Conservation (phyloP, 441 rosid species). For the Raphanus hybrid region DNA sequence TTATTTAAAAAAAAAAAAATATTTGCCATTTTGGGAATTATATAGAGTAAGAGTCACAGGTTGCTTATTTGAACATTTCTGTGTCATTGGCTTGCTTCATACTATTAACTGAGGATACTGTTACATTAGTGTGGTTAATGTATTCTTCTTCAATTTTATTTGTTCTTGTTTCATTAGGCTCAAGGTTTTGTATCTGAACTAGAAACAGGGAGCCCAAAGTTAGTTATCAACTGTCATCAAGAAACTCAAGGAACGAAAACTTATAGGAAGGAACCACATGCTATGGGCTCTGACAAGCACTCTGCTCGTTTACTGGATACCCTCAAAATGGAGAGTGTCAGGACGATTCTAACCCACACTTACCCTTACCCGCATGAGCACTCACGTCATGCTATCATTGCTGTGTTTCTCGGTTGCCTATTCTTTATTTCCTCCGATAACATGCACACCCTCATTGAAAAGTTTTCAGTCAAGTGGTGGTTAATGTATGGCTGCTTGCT, state of each 20-base stretch:
- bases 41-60: not conserved
- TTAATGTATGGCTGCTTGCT: conserved; percentile 97
- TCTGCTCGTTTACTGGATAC: conserved; percentile 57
- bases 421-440: conserved; percentile 97
- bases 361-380: conserved; percentile 99
- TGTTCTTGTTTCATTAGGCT: conserved; percentile 15
- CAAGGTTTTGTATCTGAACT: conserved; percentile 33
- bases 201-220: conserved; percentile 41
- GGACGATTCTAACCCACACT: conserved; percentile 85
- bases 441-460: conserved; percentile 91
- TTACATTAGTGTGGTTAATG: conserved; percentile 17
- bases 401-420: conserved; percentile 89
- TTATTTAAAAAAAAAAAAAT: no score
- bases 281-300: conserved; percentile 66
- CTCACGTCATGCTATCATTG: conserved; percentile 96
- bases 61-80: not conserved
- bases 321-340: conserved; percentile 86
- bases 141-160: not conserved
- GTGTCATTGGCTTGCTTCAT: not conserved
- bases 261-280: conserved; percentile 17
- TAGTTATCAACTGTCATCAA: conserved; percentile 36
- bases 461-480: conserved; percentile 97
- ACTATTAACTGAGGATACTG: not conserved
- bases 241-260: conserved; percentile 26
- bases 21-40: conserved; percentile 11